Base-by-base conservation (phyloP, 2,329 filamentous ascomycete species). In the Arachnopeziza araneosa region DNA sequence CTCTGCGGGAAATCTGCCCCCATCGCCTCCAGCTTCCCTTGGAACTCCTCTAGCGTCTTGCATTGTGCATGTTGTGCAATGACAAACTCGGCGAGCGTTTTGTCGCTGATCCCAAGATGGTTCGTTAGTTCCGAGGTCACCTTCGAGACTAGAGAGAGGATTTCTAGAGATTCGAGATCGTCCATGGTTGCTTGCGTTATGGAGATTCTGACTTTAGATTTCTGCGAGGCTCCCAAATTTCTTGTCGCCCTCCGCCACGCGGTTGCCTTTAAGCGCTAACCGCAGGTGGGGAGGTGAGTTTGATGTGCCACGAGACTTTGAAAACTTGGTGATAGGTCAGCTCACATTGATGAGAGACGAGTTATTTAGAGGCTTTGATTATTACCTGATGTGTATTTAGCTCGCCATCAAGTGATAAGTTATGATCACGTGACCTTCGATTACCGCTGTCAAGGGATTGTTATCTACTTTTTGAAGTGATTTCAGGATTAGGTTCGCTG, bases 101-200 rank as follows among this genome's bases (percentile, higher is more conserved):
- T 97, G 77, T 99, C 93, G 73, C 84, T 89, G 69, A 97, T 86
- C 59, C 93, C 91, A 61, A 98, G 77, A 76, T 99, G 91, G 72
- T 99, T 99, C 70, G 96, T 89, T 57, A 99, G 82, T 76, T 99
- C 95, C 21, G 90, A 93, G 17, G 92, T 92, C 68, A 99, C 91
- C 75, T 93, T 96, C 55, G 91, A 95, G 59, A 98, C 92, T 71
- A 99, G 87, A 69, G 93, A 96, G 57, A 99, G 83, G 63, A 96
- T 82, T 81, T 99, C 95, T 72, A 99, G 86, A 69, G 91, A 90
- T 74, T 90, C 85, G 67, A 99, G 83, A 72, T 97, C 93, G 54
- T 73, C 71, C 71, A 73, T 73, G 57, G 51, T 63, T 56, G 64
- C 23, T 60, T n/a, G 17, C 19, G n/a, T 24, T 10, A 30, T 48